These are phyloP conservation scores for Alternaria gansuensis DNA, from an alignment of 2,329 filamentous ascomycete genomes.

Conservation along the genomic window DNA sequence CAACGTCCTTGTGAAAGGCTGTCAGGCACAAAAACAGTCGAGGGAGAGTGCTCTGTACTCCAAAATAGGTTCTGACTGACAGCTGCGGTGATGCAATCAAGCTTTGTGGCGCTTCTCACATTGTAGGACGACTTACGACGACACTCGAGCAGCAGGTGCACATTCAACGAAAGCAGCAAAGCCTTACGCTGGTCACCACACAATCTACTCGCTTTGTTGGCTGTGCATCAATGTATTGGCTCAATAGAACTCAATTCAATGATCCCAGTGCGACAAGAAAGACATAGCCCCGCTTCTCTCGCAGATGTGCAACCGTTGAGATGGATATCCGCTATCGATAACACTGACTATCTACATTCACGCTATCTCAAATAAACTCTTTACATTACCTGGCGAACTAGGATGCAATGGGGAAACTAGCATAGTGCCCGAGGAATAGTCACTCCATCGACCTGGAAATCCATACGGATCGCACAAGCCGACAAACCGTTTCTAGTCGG, in stretches of 20 bases:
- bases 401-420: constrained; percentile 8
- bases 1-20: constrained; percentile 5
- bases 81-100: constrained; percentile 39
- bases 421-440: constrained; percentile 16
- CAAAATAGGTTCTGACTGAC: constrained; percentile 31
- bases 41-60: not conserved
- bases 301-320: constrained; percentile 15
- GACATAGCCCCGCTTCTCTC: constrained; percentile 6
- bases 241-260: not conserved
- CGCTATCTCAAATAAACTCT: not conserved
- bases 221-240: constrained; percentile 1
- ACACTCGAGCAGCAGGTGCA: constrained; percentile 15
- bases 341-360: not conserved
- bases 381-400: not conserved
- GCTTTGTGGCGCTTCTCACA: constrained; percentile 48
- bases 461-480: constrained; percentile 8
- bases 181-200: not conserved
- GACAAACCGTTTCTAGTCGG: not conserved
- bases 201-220: not conserved
- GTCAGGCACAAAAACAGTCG: constrained; percentile 1
- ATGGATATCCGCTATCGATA: constrained; percentile 15
- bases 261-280: constrained; percentile 11
- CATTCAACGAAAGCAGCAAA: constrained; percentile 9
- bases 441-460: constrained; percentile 18
- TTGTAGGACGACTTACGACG: constrained; percentile 23